These are phyloP conservation scores for Eurotiales sp. DNA, from an alignment of 2,329 filamentous ascomycete genomes.

Conservation along the genomic window DNA sequence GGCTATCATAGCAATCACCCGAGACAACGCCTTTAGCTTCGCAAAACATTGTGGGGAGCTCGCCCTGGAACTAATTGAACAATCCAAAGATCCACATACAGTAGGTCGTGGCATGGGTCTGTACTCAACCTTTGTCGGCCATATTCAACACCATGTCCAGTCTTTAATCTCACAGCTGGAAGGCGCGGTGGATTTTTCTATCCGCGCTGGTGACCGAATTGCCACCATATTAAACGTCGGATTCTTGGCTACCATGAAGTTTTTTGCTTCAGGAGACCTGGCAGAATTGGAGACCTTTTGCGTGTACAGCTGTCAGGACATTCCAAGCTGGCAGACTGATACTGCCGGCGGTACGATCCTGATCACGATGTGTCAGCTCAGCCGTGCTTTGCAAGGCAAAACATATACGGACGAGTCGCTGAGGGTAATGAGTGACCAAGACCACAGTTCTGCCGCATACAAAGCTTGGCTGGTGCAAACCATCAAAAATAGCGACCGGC, in stretches of 20 bases:
- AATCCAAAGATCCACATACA: slow-evolving; percentile 52
- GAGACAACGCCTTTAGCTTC: slow-evolving; percentile 55
- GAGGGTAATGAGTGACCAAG: slow-evolving; percentile 52
- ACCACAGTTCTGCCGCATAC: slow-evolving; percentile 43
- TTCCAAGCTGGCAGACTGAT: slow-evolving; percentile 54
- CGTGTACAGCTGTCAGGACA: slow-evolving; percentile 53
- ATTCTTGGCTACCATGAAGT: slow-evolving; percentile 53
- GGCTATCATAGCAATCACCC: slow-evolving; percentile 52
- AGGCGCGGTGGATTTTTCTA: slow-evolving; percentile 52
- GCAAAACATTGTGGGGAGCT: slow-evolving; percentile 52
- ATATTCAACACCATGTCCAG: slow-evolving; percentile 51
- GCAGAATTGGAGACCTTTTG: slow-evolving; percentile 57
- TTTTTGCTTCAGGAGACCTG: slow-evolving; percentile 57
- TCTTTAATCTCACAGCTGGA: slow-evolving; percentile 54
- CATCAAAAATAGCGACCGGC: slow-evolving; percentile 49
- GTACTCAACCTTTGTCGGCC: slow-evolving; percentile 57
- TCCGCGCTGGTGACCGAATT: slow-evolving; percentile 57
- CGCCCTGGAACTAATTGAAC: slow-evolving; percentile 51
- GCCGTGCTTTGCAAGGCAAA: slow-evolving; percentile 59
- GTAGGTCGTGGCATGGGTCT: slow-evolving; percentile 54
- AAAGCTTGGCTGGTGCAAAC: slow-evolving; percentile 48
- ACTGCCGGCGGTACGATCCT: slow-evolving; percentile 57
- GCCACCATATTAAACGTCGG: slow-evolving; percentile 57
- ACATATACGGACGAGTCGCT: slow-evolving; percentile 47
- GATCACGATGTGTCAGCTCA: slow-evolving; percentile 51